phyloP scores from a whole-genome alignment of 106 monocot genomes.

The Allium cepa region DNA sequence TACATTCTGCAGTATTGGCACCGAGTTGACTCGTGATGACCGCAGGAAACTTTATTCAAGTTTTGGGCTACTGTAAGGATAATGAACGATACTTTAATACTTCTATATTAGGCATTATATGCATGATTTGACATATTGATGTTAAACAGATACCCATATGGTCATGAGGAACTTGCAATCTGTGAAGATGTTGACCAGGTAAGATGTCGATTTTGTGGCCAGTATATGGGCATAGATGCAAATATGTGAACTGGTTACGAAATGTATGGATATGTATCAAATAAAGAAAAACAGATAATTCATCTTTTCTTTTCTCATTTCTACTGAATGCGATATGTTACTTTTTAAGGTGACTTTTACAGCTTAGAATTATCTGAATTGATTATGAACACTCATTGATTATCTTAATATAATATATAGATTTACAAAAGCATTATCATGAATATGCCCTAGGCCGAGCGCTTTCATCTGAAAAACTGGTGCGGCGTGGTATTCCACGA shows the following conservation, averaged over 20 bases:
- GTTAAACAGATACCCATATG: constrained; percentile 75
- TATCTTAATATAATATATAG: too few species aligned
- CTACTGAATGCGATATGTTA: not conserved
- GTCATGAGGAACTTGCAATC: constrained; percentile 90
- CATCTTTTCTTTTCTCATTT: not conserved
- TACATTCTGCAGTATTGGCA: constrained; percentile 75
- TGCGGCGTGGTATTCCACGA: constrained; percentile 56
- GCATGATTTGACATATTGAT: not conserved
- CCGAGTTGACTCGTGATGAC: constrained; percentile 95
- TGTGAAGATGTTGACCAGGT: constrained; percentile 98
- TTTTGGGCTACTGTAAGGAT: constrained; percentile 84
- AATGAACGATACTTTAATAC: constrained; percentile 3
- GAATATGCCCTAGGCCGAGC: constrained; percentile 39
- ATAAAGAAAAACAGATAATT: not conserved
- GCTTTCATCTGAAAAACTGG: constrained; percentile 34
- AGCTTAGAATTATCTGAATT: too few species aligned
- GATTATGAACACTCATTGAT: too few species aligned
- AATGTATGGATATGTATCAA: too few species aligned
- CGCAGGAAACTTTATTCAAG: constrained; percentile 89
- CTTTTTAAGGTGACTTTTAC: not conserved
- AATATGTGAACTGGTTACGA: not conserved
- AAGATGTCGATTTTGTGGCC: not conserved
- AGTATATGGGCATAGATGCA: not conserved
- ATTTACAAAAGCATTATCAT: not conserved
- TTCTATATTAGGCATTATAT: not conserved